phyloP scores from a whole-genome alignment of 2,329 filamentous ascomycete genomes.

The Chaetomiaceae sp. region DNA sequence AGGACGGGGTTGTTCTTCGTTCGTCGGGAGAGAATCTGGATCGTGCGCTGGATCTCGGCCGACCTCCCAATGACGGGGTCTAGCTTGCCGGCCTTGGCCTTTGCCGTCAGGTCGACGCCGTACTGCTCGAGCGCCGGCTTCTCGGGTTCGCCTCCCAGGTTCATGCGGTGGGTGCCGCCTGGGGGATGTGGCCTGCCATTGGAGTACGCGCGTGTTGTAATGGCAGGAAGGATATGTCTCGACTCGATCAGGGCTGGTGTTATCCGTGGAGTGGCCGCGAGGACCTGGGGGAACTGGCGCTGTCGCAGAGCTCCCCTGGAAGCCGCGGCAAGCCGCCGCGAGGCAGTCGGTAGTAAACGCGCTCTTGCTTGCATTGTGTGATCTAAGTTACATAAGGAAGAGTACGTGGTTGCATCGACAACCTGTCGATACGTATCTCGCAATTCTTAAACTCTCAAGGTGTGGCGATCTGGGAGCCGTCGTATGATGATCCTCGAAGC shows the following conservation, averaged over 20 bases:
- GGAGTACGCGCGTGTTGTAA: constrained; percentile 52
- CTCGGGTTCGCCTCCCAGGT: constrained; percentile 69
- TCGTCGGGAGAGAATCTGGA: constrained; percentile 84
- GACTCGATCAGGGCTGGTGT: constrained; percentile 4
- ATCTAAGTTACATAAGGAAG: not conserved
- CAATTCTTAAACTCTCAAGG: not conserved
- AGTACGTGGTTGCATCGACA: not conserved
- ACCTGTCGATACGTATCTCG: constrained; percentile 5
- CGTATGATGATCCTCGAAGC: not conserved
- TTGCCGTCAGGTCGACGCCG: constrained; percentile 82
- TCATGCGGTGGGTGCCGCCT: constrained; percentile 90
- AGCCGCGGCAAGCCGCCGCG: constrained; percentile 31
- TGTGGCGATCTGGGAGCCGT: constrained; percentile 9
- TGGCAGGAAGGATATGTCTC: constrained; percentile 36
- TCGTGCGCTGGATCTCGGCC: constrained; percentile 85
- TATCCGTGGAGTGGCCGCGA: constrained; percentile 4
- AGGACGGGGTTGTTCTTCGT: constrained; percentile 96
- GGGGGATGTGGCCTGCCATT: constrained; percentile 79
- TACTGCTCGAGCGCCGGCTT: constrained; percentile 89
- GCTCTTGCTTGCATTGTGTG: constrained; percentile 37
- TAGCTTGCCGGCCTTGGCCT: constrained; percentile 81
- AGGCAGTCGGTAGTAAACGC: constrained; percentile 34
- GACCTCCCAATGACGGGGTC: constrained; percentile 96
- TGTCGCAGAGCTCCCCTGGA: constrained; percentile 23
- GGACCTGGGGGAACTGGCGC: constrained; percentile 19